Base-by-base conservation (phyloP, 2,329 filamentous ascomycete species). In the Rhynchosporium graminicola region DNA sequence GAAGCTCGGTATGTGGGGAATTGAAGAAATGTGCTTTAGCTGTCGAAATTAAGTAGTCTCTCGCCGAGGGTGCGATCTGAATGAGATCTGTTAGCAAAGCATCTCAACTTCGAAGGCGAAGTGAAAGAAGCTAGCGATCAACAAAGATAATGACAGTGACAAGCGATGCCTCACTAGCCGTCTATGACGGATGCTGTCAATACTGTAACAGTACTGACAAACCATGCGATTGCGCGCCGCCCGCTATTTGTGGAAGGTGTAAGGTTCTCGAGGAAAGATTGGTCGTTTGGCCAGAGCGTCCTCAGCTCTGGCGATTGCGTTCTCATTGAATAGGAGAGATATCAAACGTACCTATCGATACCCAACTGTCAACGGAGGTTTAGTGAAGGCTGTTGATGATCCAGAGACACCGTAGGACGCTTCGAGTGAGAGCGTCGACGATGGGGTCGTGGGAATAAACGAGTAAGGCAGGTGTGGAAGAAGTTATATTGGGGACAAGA, bases 81-180 rank as follows among this genome's bases (percentile, higher is more conserved):
- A 45, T 29, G 33, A 29, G n/a, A 29, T 26, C 26, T 48, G 60
- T 61, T 61, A 61, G 60, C 60, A 45, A 20, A 51, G 46, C 36
- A 36, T 50, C 48, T 45, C 45, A 57, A 15, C 26, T 51, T 57
- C 52, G 28, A 42, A 29, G n/a, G 6, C 10, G n/a, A 48, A 47
- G 46, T 47, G 55, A 42, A 59, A 13, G n/a, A 20, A 12, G 33
- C 33, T 10, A 36, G 33, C 33, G 47, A 58, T 10, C 29, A 20
- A 48, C 7, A 26, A 33, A 33, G 42, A 33, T 13, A 46, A 26
- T 15, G 26, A 57, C 31, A 28, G 48, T n/a, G 43, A 40, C 31
- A 46, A 56, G 52, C 52, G 33, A 57, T 36, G 54, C 28, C 40
- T 57, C 26, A 12, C 40, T 43, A 26, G 26, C 20, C 13, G 4